Conservation (phyloP, 2,329 filamentous ascomycete species). For the Lanzia echinophila region DNA sequence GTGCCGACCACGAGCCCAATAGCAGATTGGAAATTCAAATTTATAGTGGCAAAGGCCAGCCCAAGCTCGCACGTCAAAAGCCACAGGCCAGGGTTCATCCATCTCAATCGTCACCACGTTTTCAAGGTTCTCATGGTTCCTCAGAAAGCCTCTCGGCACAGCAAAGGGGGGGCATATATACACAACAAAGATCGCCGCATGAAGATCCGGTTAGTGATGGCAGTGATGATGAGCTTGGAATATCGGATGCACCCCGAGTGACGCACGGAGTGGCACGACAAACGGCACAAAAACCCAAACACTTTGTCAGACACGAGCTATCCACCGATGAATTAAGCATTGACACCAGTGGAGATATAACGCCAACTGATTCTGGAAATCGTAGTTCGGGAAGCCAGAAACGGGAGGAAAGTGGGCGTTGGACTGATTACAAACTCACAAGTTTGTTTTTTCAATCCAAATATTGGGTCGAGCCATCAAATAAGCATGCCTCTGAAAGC, state of each 20-base stretch:
- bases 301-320: not conserved
- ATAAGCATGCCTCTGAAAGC: too few species aligned
- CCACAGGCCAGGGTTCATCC: too few species aligned
- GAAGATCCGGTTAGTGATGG: not conserved
- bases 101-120: too few species aligned
- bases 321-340: not conserved
- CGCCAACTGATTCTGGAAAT: not conserved
- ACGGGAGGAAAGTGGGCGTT: not conserved
- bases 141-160: too few species aligned
- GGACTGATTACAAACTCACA: not conserved
- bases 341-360: not conserved
- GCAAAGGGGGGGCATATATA: too few species aligned
- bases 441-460: not conserved
- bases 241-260: not conserved
- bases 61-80: too few species aligned
- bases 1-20: too few species aligned
- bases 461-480: not conserved
- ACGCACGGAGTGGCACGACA: not conserved
- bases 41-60: too few species aligned
- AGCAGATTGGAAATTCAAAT: too few species aligned
- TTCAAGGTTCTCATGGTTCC: too few species aligned
- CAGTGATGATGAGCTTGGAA: constrained; percentile 4
- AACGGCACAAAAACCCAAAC: not conserved
- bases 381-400: not conserved
- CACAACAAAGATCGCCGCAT: too few species aligned